Conservation (phyloP, 768 basidiomycete genomes). For the Russula foetens region DNA sequence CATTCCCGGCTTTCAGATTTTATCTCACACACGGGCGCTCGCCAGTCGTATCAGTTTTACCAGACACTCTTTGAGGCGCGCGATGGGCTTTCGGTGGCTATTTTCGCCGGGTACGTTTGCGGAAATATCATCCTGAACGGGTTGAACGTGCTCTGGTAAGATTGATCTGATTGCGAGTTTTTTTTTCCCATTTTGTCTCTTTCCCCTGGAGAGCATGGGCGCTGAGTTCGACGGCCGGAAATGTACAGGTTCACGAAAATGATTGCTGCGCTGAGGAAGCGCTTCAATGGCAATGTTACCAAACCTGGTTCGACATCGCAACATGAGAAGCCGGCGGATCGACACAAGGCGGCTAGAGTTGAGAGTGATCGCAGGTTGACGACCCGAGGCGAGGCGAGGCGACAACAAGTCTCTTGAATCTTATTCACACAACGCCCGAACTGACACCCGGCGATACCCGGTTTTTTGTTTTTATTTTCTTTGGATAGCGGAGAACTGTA, state of each 20-base stretch:
- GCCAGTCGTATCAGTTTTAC: slow-evolving; percentile 61
- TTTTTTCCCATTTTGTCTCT: neutral
- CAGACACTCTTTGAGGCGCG: slow-evolving; percentile 48
- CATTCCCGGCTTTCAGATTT: neutral
- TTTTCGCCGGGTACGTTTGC: slow-evolving; percentile 41
- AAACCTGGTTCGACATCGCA: slow-evolving; percentile 8
- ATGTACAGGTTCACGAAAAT: slow-evolving; percentile 62
- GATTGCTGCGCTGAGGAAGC: slow-evolving; percentile 54
- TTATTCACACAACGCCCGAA: neutral
- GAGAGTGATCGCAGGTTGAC: neutral
- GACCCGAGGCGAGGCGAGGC: neutral
- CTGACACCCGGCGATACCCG: neutral
- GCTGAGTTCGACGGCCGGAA: neutral
- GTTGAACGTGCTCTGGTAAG: slow-evolving; percentile 74
- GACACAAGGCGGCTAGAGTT: neutral
- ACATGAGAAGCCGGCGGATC: neutral
- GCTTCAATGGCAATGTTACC: slow-evolving; percentile 34
- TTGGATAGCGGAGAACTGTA: neutral
- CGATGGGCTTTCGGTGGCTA: slow-evolving; percentile 39
- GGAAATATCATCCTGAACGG: slow-evolving; percentile 62
- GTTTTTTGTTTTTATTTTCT: neutral
- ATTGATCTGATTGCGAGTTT: neutral
- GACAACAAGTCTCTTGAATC: neutral
- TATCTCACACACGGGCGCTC: neutral
- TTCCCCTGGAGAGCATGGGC: neutral